A percentile compares a stretch with the other conserved stretches of the same genome.
phyloP scores from a whole-genome alignment of 2,329 filamentous ascomycete species.

The Alternaria longipes region DNA sequence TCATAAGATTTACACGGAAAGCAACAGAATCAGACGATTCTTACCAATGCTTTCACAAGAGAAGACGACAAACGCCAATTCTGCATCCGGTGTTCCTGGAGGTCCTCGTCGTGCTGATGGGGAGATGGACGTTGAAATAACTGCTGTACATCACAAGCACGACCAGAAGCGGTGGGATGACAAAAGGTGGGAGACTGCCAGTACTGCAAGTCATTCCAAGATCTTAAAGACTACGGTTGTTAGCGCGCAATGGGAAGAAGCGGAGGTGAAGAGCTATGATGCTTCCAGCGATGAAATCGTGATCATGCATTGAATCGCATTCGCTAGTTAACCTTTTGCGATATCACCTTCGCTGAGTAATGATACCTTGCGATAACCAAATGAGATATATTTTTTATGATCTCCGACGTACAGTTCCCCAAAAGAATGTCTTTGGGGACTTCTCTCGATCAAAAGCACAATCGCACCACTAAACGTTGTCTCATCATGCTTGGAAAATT shows the following conservation, averaged over 20 bases:
- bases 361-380: not conserved
- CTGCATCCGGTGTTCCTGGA: slow-evolving; percentile 47
- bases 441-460: not conserved
- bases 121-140: slow-evolving; percentile 44
- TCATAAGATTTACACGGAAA: slow-evolving; percentile 31
- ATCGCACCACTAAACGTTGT: not conserved
- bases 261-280: slow-evolving; percentile 28
- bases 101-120: slow-evolving; percentile 44
- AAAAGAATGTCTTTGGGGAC: not conserved
- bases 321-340: not conserved
- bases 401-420: not conserved
- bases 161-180: slow-evolving; percentile 21
- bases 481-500: not conserved
- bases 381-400: not conserved
- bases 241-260: slow-evolving; percentile 48
- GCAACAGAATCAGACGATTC: slow-evolving; percentile 36
- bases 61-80: slow-evolving; percentile 42
- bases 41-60: slow-evolving; percentile 42
- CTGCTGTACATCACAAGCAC: slow-evolving; percentile 26
- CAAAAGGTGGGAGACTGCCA: slow-evolving; percentile 46
- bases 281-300: slow-evolving; percentile 34
- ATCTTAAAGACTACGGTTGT: slow-evolving; percentile 50
- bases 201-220: slow-evolving; percentile 44
- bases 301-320: slow-evolving; percentile 18
- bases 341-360: not conserved